Base-by-base conservation (phyloP, 352 stramenopile species). In the Stephanocyclus meneghinianus region DNA sequence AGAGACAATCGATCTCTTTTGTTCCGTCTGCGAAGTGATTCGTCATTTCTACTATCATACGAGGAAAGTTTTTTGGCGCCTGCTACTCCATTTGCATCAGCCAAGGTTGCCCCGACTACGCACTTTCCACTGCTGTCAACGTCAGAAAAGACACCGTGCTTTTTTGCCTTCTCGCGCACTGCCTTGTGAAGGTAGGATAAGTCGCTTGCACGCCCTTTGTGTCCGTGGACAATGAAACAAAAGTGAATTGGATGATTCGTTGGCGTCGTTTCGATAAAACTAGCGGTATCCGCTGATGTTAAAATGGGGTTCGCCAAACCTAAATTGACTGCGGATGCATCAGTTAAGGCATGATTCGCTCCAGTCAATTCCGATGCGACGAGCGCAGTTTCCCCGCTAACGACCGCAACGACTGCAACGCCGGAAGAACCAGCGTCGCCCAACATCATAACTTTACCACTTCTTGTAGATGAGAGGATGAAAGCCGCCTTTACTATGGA, bases 221-320 rank as follows among this genome's bases (percentile, higher is more conserved):
- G 83, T 8, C 88, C 88, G 64, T 93, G 88, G 7, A 91, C 65
- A 29, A 93, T 74, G 64, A 93, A 91, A 57, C 74, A 87, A 68
- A 93, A 91, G 77, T 93, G 88, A 16, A 81, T 85, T 0, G 79
- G 71, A 37, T 35, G 11, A 2, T 35, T 59, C 13, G 2, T 16
- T 6, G 4, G 30, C 21, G 10, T 59, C 8, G 0, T 29, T 10
- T 4, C 11, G 21, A 16, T 35, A 59, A 35, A 11, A 59, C 5
- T 32, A 16, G 21, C 26, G 26, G 55, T 21, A 26, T 63, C 55
- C 7, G 4, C 26, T 21, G 30, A 1, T 30, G 30, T 63, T 47
- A 13, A 45, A 47, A 30, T 32, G 13, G 21, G 11, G 48, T 30
- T 21, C 11, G 26, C 8, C 8, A 35, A 35, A 30, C 10, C 51